phyloP scores from a whole-genome alignment of 345 rosid species.

The Ailanthus altissimus region DNA sequence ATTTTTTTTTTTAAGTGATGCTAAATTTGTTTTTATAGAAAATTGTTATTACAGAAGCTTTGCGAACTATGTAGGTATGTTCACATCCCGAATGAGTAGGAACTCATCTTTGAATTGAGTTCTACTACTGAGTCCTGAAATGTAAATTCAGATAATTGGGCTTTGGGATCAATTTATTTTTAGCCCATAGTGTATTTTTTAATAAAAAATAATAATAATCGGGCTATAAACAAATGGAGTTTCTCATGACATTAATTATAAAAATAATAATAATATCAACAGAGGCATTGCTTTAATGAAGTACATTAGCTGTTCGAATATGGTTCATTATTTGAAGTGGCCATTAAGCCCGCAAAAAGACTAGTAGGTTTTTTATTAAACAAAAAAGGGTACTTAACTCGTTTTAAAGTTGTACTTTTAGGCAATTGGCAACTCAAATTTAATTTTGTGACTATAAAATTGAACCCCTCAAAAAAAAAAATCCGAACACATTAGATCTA shows the following conservation, averaged over 20 bases:
- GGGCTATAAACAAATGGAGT: neutral
- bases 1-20: neutral
- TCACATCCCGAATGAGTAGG: conserved; percentile 19
- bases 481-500: neutral
- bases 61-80: neutral
- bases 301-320: neutral
- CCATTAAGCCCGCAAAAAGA: too few species aligned
- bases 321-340: too few species aligned
- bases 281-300: too few species aligned
- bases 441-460: too few species aligned
- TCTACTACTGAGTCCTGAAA: conserved; percentile 15
- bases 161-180: neutral
- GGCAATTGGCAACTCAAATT: neutral
- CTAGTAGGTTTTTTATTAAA: too few species aligned
- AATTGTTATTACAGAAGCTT: too few species aligned
- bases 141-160: neutral
- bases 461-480: too few species aligned
- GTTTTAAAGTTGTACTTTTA: neutral
- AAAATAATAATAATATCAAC: too few species aligned
- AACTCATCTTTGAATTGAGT: conserved; percentile 26
- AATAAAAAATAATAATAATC: neutral
- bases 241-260: too few species aligned
- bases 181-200: conserved; percentile 2
- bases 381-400: too few species aligned
- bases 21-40: neutral